These are phyloP conservation scores for Diaporthe vaccinii DNA, from an alignment of 2,329 filamentous ascomycete species.

Conservation along the genomic window DNA sequence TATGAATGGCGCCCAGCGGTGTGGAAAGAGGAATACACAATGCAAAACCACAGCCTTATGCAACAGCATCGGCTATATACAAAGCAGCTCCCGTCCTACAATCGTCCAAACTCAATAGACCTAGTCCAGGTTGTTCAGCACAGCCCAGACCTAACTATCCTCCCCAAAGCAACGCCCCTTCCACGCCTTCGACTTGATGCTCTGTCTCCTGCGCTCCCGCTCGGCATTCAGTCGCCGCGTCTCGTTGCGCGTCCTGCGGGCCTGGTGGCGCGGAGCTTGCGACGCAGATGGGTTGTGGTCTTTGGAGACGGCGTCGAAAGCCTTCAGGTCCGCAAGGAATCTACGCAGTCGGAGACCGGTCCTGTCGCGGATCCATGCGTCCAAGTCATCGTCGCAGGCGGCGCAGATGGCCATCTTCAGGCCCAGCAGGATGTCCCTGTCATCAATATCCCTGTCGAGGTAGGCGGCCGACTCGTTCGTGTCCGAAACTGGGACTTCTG, in stretches of 20 bases:
- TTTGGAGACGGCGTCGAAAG: constrained; percentile 61
- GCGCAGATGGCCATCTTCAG: constrained; percentile 69
- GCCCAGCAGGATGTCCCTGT: constrained; percentile 67
- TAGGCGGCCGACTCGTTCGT: constrained; percentile 37
- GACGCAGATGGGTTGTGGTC: constrained; percentile 35
- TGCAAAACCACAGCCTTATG: not conserved
- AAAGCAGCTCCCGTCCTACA: not conserved
- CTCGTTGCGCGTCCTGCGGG: constrained; percentile 29
- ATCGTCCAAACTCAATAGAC: no score
- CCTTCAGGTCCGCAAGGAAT: constrained; percentile 67
- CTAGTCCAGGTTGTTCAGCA: not conserved
- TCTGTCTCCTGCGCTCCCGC: constrained; percentile 27
- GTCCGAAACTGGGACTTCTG: not conserved
- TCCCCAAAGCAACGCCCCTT: constrained; percentile 33
- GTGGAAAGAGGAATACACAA: not conserved
- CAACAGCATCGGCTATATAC: not conserved
- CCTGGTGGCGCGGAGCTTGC: constrained; percentile 19
- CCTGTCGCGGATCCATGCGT: constrained; percentile 63
- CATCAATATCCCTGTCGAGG: constrained; percentile 57
- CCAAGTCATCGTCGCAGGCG: constrained; percentile 67
- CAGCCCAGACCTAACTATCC: constrained; percentile 8
- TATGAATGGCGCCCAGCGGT: constrained; percentile 25
- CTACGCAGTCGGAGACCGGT: constrained; percentile 67
- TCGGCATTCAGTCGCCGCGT: constrained; percentile 22
- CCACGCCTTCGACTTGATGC: constrained; percentile 22